Evolutionary conservation across 768 basidiomycete genomes (phyloP).

Genomic region (Hortiboletus flavorubellus): DNA sequence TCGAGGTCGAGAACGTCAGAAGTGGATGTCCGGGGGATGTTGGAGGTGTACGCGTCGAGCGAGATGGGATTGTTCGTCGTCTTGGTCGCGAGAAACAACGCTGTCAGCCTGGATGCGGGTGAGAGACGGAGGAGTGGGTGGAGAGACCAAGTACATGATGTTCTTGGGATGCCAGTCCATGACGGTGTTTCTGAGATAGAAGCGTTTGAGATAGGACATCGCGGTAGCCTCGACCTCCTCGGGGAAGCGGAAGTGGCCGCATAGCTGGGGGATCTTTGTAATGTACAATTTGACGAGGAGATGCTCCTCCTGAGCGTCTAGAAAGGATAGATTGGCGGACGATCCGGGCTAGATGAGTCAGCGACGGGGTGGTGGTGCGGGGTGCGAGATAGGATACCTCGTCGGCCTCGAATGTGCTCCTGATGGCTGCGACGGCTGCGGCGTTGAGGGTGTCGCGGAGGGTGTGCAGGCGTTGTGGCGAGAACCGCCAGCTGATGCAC

Average conservation of each 20-base stretch:
- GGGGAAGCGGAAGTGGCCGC: constrained; percentile 80
- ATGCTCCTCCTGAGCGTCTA: constrained; percentile 76
- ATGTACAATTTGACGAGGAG: constrained; percentile 87
- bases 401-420: constrained; percentile 72
- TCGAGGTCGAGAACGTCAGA: constrained; percentile 91
- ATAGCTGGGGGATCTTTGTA: constrained; percentile 81
- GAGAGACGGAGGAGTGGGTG: background rate
- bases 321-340: constrained; percentile 66
- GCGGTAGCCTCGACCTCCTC: constrained; percentile 95
- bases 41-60: constrained; percentile 76
- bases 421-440: constrained; percentile 74
- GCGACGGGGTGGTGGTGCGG: background rate
- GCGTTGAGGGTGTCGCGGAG: constrained; percentile 68
- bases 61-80: constrained; percentile 95
- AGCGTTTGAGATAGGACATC: constrained; percentile 88
- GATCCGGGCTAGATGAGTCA: constrained; percentile 60
- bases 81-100: constrained; percentile 93
- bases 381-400: constrained; percentile 54
- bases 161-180: constrained; percentile 99
- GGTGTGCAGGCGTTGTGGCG: constrained; percentile 55
- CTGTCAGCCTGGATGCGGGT: constrained; percentile 69
- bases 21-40: constrained; percentile 77
- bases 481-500: constrained; percentile 87
- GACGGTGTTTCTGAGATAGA: constrained; percentile 95
- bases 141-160: constrained; percentile 68